phyloP scores from a whole-genome alignment of 2,329 filamentous ascomycete species.

The Alternaria brassicicola region DNA sequence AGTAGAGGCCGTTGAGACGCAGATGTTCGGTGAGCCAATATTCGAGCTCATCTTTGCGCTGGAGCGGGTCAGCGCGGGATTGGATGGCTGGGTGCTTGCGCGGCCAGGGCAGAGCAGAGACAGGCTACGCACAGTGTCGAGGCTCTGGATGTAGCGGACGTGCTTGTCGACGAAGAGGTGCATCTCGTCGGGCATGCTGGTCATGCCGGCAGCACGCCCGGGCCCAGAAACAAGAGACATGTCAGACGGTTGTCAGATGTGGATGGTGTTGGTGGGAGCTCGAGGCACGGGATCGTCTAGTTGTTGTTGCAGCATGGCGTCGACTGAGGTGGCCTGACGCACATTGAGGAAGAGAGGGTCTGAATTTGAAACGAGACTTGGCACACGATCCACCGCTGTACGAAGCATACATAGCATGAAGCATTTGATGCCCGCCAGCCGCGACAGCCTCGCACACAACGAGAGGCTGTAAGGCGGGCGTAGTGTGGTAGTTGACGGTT shows the following conservation, averaged over 20 bases:
- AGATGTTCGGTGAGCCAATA: constrained; percentile 98
- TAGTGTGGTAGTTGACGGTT: background rate
- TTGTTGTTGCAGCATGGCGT: constrained; percentile 7
- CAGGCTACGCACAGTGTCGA: constrained; percentile 73
- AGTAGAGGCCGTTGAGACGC: constrained; percentile 93
- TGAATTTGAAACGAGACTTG: constrained; percentile 14
- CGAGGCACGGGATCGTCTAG: constrained; percentile 1
- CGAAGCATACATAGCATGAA: background rate
- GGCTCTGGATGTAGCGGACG: constrained; percentile 88
- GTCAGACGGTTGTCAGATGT: constrained; percentile 8
- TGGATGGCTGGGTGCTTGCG: constrained; percentile 22
- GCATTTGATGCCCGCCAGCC: background rate
- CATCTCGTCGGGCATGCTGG: constrained; percentile 53
- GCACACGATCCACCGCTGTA: background rate
- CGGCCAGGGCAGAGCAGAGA: constrained; percentile 19
- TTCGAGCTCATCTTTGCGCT: constrained; percentile 91
- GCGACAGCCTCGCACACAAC: background rate
- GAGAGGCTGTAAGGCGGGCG: background rate
- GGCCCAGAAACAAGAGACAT: constrained; percentile 69
- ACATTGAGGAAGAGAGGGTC: background rate
- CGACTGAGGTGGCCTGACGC: constrained; percentile 8
- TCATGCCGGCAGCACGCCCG: constrained; percentile 56
- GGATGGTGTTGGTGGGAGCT: background rate
- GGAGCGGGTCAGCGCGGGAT: constrained; percentile 50
- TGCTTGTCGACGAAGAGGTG: constrained; percentile 69